Base-by-base conservation (phyloP, 495 filamentous ascomycete genomes). In the Sordaria brevicollis region DNA sequence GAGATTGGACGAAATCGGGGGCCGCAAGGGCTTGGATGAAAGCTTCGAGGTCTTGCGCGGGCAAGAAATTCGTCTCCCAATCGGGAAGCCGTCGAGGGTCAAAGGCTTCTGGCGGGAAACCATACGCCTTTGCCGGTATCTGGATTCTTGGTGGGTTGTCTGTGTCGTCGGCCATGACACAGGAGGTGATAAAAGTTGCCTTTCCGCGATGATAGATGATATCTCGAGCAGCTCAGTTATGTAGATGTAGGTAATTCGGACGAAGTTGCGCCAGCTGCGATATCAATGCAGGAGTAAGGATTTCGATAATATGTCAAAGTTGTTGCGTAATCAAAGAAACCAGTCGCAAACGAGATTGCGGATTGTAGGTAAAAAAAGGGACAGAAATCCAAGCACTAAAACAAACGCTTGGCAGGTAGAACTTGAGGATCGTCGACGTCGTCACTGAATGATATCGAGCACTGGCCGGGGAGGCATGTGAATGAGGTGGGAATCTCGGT, bases 21-120 rank as follows among this genome's bases (percentile, higher is more conserved):
- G 86, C 86, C 29, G 75, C 74, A 35, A 90, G 82, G 17, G 87
- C 88, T n/a, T 79, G 80, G 38, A 83, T 81, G 72, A 90, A 90
- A 15, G 87, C 87, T 19, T 81, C 82, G 65, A 89, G 78, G 71
- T 89, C 78, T 71, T 83, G 82, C 41, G 85, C 79, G 3, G 74
- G 84, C 74, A 93, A 82, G 73, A 93, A 93, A 54, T 92, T 86
- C 70, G 80, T 81, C 72, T 90, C 84, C 73, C 83, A 83, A 75
- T 93, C 90, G 19, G 90, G 90, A 67, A 92, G 80, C 4, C 67
- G 77, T 25, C 75, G 74, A n/a, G 70, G 74, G 76, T 85, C 83
- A 67, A 84, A 85, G 19, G 80, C 77, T 68, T 84, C 80, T 19
- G 82, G 80, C 3, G 82, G 79, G 67, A 83, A 85, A 43, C 83